These are phyloP conservation scores for Backusella tarrabulga DNA, from an alignment of 192 early-diverging fungal species.

Conservation along the genomic window DNA sequence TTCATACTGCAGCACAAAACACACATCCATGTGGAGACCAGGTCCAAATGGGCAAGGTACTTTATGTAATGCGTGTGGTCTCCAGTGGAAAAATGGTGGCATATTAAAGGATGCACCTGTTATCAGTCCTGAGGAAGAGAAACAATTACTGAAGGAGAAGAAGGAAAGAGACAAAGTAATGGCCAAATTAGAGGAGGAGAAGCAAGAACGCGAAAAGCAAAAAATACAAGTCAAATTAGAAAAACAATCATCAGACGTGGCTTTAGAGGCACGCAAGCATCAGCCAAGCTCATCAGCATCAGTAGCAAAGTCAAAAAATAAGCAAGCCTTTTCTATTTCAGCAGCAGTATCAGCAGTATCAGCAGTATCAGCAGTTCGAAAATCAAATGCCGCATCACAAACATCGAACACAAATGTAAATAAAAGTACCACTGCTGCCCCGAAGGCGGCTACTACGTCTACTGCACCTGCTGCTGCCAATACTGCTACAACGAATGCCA, in stretches of 20 bases:
- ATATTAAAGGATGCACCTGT: slow-evolving; percentile 32
- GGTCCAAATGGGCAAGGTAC: slow-evolving; percentile 29
- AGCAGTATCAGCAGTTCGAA: background rate
- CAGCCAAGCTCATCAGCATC: background rate
- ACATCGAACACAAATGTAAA: background rate
- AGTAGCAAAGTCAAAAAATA: background rate
- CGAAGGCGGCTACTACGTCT: background rate
- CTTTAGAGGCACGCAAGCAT: background rate
- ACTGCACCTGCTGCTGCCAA: background rate
- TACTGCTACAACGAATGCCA: background rate
- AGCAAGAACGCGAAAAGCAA: slow-evolving; percentile 8
- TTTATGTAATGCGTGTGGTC: slow-evolving; percentile 32
- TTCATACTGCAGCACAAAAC: slow-evolving; percentile 29
- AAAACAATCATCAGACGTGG: background rate
- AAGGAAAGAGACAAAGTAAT: slow-evolving; percentile 11
- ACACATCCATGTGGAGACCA: slow-evolving; percentile 32
- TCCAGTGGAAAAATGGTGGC: slow-evolving; percentile 28
- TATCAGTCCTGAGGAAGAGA: slow-evolving; percentile 27
- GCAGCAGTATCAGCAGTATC: background rate
- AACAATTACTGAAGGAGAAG: slow-evolving; percentile 7
- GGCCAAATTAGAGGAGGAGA: background rate
- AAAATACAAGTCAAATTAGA: background rate
- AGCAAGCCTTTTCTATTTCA: background rate
- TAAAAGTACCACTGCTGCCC: background rate
- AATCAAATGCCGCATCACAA: background rate